phyloP scores from a whole-genome alignment of 1,284 basidiomycete genomes.

The Paramarasmius palmivorus region DNA sequence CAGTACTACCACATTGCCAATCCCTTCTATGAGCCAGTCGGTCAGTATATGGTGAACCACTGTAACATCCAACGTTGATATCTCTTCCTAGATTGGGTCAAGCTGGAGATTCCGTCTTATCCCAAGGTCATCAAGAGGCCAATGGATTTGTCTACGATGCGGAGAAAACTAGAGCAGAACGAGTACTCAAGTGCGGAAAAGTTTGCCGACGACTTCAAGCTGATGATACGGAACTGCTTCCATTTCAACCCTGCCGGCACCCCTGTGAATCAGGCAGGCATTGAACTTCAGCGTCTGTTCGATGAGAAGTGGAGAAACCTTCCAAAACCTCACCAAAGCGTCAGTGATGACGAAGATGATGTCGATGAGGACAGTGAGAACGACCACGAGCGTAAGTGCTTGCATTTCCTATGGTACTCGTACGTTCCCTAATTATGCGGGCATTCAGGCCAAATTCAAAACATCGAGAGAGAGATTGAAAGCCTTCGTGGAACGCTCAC shows the following conservation, averaged over 20 bases:
- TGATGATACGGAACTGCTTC: slow-evolving; percentile 94
- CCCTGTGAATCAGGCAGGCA: slow-evolving; percentile 82
- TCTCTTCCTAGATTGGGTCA: slow-evolving; percentile 59
- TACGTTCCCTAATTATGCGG: slow-evolving; percentile 23
- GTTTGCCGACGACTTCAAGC: slow-evolving; percentile 89
- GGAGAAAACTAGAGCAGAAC: slow-evolving; percentile 75
- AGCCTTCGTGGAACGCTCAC: slow-evolving; percentile 66
- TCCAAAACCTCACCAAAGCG: slow-evolving; percentile 65
- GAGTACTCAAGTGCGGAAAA: slow-evolving; percentile 77
- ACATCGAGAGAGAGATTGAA: slow-evolving; percentile 76
- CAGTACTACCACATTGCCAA: slow-evolving; percentile 73
- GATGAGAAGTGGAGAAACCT: slow-evolving; percentile 88
- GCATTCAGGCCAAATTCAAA: slow-evolving; percentile 60
- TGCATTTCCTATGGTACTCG: not conserved
- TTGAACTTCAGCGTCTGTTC: slow-evolving; percentile 82
- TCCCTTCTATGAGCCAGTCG: slow-evolving; percentile 94
- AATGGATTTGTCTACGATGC: slow-evolving; percentile 92
- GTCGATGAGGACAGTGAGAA: slow-evolving; percentile 48
- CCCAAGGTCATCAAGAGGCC: slow-evolving; percentile 89
- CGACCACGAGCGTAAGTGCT: slow-evolving; percentile 56
- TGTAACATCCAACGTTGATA: slow-evolving; percentile 11
- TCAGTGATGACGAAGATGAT: slow-evolving; percentile 44
- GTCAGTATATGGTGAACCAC: slow-evolving; percentile 44
- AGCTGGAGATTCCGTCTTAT: slow-evolving; percentile 85
- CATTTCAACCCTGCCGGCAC: slow-evolving; percentile 90